These are phyloP conservation scores for Groenewaldozyma salmanticensis DNA, from an alignment of 805 yeast genomes.

Conservation along the genomic window DNA sequence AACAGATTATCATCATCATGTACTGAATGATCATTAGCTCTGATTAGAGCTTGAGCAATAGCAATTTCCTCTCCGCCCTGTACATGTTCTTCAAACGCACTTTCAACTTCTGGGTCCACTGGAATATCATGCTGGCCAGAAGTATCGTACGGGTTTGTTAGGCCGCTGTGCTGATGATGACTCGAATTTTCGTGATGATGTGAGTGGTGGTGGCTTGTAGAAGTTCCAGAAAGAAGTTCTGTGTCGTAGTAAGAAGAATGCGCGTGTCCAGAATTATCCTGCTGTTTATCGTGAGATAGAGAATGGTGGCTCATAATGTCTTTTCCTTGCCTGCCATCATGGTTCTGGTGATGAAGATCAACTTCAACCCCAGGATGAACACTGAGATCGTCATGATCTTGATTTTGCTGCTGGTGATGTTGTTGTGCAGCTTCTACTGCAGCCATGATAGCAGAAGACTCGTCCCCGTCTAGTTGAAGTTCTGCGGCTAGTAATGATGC, in stretches of 20 bases:
- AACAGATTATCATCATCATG: conserved; percentile 6
- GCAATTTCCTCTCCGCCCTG: conserved; percentile 43
- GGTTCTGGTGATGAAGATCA: neutral
- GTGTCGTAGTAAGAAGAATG: no score
- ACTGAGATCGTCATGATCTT: no score
- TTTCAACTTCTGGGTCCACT: conserved; percentile 49
- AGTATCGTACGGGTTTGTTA: conserved; percentile 3
- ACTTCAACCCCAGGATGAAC: no score
- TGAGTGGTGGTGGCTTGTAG: no score
- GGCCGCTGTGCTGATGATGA: no score
- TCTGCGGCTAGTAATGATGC: conserved; percentile 9
- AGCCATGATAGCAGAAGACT: conserved; percentile 40
- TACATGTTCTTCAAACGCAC: conserved; percentile 35
- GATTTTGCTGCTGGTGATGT: conserved; percentile 3
- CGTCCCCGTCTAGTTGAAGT: conserved; percentile 33
- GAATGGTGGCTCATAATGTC: no score
- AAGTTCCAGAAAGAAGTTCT: no score
- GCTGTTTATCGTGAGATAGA: no score
- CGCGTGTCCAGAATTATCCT: no score
- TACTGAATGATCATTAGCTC: conserved; percentile 33
- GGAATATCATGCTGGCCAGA: conserved; percentile 34
- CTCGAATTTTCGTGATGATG: no score
- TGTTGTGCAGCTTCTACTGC: conserved; percentile 46
- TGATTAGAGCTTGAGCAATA: conserved; percentile 57
- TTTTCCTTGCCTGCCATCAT: no score